Evolutionary conservation across 805 yeast species (phyloP).

Genomic region (Metschnikowia anglica): DNA sequence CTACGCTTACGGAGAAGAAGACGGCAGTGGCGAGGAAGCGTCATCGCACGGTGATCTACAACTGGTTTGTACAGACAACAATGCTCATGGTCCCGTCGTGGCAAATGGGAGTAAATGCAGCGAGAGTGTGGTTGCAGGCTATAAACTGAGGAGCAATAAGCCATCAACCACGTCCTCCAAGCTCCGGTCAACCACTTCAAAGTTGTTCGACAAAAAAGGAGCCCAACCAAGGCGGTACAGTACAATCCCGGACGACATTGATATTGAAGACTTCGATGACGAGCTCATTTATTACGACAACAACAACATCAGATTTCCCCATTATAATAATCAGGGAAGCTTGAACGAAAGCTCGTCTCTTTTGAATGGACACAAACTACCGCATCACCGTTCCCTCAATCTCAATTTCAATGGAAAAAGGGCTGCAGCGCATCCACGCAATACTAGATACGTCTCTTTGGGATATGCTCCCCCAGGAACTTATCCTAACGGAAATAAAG

Average conservation of each 20-base stretch:
- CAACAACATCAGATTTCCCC: conserved; percentile 37
- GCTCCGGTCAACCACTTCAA: conserved; percentile 67
- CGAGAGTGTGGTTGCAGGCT: conserved; percentile 4
- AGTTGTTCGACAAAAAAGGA: conserved; percentile 70
- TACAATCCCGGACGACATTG: conserved; percentile 63
- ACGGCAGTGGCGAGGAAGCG: conserved; percentile 28
- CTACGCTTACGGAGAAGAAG: conserved; percentile 30
- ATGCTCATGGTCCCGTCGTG: conserved; percentile 4
- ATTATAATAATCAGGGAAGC: conserved; percentile 25
- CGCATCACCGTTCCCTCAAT: conserved; percentile 43
- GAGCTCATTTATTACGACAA: conserved; percentile 49
- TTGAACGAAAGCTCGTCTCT: conserved; percentile 36
- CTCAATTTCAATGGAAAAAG: conserved; percentile 30
- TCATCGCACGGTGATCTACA: conserved; percentile 32
- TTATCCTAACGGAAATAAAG: conserved; percentile 9
- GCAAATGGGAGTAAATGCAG: conserved; percentile 3
- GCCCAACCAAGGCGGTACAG: conserved; percentile 72
- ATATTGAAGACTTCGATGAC: conserved; percentile 54
- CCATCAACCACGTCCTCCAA: conserved; percentile 39
- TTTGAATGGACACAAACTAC: conserved; percentile 27
- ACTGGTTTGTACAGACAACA: conserved; percentile 15
- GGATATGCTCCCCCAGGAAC: conserved; percentile 29
- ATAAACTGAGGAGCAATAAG: conserved; percentile 27
- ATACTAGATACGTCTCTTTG: conserved; percentile 38
- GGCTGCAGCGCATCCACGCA: conserved; percentile 22